Evolutionary conservation across 345 rosid species (phyloP).

Genomic region (Eucalyptus curtisii): DNA sequence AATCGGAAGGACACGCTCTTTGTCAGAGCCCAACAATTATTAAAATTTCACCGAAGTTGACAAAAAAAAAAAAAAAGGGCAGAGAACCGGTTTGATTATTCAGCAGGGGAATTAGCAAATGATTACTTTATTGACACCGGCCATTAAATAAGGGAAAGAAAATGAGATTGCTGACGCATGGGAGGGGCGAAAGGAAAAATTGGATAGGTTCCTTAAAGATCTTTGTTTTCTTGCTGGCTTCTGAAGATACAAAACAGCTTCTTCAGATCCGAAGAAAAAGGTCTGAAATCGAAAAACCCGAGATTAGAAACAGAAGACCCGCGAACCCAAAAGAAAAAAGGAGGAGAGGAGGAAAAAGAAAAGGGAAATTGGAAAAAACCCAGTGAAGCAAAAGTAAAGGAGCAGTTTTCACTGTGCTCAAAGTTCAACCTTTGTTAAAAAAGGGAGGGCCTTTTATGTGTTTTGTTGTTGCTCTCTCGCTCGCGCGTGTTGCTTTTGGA

Average conservation of each 20-base stretch:
- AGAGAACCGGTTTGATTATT: not conserved
- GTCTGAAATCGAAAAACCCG: slow-evolving; percentile 7
- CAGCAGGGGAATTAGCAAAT: slow-evolving; percentile 9
- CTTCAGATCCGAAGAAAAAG: slow-evolving; percentile 68
- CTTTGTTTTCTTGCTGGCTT: slow-evolving; percentile 54
- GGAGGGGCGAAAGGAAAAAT: not conserved
- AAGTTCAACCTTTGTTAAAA: not conserved
- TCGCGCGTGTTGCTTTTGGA: not conserved
- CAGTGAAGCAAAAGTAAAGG: not conserved
- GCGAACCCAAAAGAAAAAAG: not conserved
- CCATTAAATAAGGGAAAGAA: not conserved
- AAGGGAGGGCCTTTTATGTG: not conserved
- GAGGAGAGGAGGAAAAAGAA: not conserved
- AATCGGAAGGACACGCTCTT: not conserved
- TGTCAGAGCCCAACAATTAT: not conserved
- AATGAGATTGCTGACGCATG: not conserved
- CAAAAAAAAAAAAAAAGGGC: not conserved
- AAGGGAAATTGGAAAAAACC: not conserved
- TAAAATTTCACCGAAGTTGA: not conserved
- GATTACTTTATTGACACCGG: slow-evolving; percentile 2
- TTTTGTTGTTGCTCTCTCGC: not conserved
- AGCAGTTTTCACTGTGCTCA: not conserved
- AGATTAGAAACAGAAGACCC: not conserved
- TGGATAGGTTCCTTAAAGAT: slow-evolving; percentile 35
- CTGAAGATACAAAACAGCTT: slow-evolving; percentile 19